Evolutionary conservation across 2,329 filamentous ascomycete genomes (phyloP), one percentile per base, ranked within the genome.

Genomic region (Apiospora saccharicola): DNA sequence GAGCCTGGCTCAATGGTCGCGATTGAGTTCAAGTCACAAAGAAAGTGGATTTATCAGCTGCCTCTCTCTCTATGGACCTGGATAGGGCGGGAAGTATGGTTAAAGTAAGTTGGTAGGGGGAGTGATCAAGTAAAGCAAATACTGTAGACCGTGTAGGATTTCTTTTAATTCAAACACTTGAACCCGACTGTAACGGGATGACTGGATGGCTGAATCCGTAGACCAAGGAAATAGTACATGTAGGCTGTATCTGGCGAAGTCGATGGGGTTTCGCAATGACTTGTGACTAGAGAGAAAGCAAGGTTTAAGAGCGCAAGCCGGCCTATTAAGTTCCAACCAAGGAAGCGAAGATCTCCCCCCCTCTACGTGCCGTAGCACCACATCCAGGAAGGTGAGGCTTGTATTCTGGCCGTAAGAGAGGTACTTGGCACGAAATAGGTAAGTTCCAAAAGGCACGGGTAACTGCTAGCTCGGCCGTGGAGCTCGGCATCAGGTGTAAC

Each of bases 1-100:
- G 53, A n/a, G 57, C 12, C 34, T 24, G 34, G 34, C 57, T 64
- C 57, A 22, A 41, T 64, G 57, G 57, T 41, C 30, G 57, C 57
- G 34, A 64, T 64, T 64, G 53, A 37, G 53, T 61, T 61, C 53
- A 41, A 64, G 57, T n/a, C 57, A 64, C 57, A 64, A n/a, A 37
- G 57, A 41, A 41, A 41, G 34, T 41, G 26, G 57, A 19, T 41
- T 57, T 41, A 41, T 64, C 57, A 41, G 34, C 57, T 64, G 57
- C 57, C 34, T 64, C 57, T n/a, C 57, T 41, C 37, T 41, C 7
- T 46, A 46, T 19, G 44, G 30, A 64, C 22, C n/a, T 19, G 57
- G 13, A n/a, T n/a, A 41, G 10, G 57, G 57, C 34, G 57, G 57
- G 57, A 41, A 19, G 26, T 34, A n/a, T n/a, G n/a, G n/a, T n/a